Evolutionary conservation across 352 stramenopile species (phyloP).

Genomic region (Elongisporangium senticosum): DNA sequence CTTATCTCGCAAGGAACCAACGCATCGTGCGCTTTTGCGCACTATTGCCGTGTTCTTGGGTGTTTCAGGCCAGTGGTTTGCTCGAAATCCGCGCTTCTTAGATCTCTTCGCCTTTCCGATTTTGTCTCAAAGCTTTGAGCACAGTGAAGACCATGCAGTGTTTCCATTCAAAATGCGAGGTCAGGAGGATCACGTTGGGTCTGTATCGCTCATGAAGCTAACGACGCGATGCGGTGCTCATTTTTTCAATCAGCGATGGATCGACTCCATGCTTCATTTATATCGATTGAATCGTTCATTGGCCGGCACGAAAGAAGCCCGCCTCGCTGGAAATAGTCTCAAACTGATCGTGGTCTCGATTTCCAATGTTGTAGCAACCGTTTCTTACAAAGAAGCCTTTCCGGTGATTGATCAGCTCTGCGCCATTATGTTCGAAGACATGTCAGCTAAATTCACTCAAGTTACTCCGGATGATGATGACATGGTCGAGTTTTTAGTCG

Average conservation of each 20-base stretch:
- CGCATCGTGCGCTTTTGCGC: conserved; percentile 48
- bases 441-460: conserved; percentile 35
- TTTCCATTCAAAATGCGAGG: conserved; percentile 42
- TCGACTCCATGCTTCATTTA: conserved; percentile 60
- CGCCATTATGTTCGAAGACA: conserved; percentile 58
- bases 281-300: conserved; percentile 41
- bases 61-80: conserved; percentile 70
- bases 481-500: conserved; percentile 45
- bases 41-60: conserved; percentile 71
- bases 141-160: conserved; percentile 23
- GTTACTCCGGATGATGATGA: conserved; percentile 43
- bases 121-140: conserved; percentile 60
- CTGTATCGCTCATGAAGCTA: conserved; percentile 64
- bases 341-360: conserved; percentile 66
- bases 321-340: conserved; percentile 37
- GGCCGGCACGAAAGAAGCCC: conserved; percentile 11
- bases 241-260: conserved; percentile 64
- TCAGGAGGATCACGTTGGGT: conserved; percentile 62
- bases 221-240: conserved; percentile 52
- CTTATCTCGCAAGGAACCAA: conserved; percentile 61
- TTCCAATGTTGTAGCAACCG: conserved; percentile 50
- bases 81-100: conserved; percentile 50
- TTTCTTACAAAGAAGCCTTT: conserved; percentile 62
- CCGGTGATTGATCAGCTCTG: conserved; percentile 59
- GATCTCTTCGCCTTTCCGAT: conserved; percentile 59